Percentiles rank a stretch among this genome's conserved stretches.
These are phyloP conservation scores for Phoma sp. DNA, from an alignment of 2,329 filamentous ascomycete genomes.

Conservation along the genomic window DNA sequence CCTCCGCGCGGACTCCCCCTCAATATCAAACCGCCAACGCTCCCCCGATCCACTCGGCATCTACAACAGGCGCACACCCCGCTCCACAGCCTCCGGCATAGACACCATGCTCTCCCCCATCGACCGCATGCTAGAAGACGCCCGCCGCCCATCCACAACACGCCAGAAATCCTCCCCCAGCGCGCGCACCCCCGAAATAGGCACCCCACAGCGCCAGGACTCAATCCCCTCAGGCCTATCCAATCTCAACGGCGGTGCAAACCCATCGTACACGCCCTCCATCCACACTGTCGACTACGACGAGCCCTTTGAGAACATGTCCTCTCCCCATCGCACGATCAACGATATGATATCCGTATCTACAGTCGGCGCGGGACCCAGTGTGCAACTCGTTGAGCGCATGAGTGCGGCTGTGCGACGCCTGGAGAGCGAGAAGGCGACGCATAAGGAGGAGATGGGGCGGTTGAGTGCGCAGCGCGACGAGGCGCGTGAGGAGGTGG, in stretches of 20 bases:
- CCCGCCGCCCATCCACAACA: slow-evolving; percentile 46
- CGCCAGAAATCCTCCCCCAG: slow-evolving; percentile 38
- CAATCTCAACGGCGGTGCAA: slow-evolving; percentile 45
- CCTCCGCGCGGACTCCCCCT: slow-evolving; percentile 48
- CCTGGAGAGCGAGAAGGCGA: slow-evolving; percentile 89
- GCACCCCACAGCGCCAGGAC: slow-evolving; percentile 45
- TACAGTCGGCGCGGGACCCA: slow-evolving; percentile 88
- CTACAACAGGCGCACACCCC: slow-evolving; percentile 39
- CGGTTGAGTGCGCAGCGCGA: slow-evolving; percentile 86
- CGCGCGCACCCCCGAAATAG: slow-evolving; percentile 47
- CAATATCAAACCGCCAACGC: slow-evolving; percentile 49
- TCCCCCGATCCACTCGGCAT: slow-evolving; percentile 49
- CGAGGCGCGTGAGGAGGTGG: slow-evolving; percentile 90
- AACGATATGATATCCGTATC: slow-evolving; percentile 85
- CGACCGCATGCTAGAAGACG: slow-evolving; percentile 48
- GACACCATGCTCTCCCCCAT: slow-evolving; percentile 44
- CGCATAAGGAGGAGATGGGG: slow-evolving; percentile 82
- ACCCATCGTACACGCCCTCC: slow-evolving; percentile 54
- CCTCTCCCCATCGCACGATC: slow-evolving; percentile 70
- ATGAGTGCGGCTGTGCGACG: slow-evolving; percentile 94
- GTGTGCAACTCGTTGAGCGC: slow-evolving; percentile 92
- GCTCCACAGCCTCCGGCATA: slow-evolving; percentile 39
- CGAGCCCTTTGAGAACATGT: slow-evolving; percentile 62
- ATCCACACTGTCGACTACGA: slow-evolving; percentile 55
- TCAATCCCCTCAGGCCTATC: slow-evolving; percentile 43